Evolutionary conservation across 257 asterid genomes (phyloP), one percentile per base, ranked within the genome.

Genomic region (Gentiana straminea): DNA sequence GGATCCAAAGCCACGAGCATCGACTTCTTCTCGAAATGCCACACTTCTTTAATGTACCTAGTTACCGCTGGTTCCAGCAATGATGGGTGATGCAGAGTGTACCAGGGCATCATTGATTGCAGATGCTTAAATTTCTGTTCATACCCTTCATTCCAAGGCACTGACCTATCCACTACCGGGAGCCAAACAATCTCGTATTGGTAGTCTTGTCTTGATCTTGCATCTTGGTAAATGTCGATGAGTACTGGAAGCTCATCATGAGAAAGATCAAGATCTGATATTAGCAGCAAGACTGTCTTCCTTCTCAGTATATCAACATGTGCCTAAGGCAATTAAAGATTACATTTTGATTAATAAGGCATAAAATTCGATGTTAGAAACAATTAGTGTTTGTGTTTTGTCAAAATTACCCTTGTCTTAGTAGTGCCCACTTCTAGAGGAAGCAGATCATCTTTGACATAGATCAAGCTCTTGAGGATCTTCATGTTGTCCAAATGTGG

Each of bases 171-270:
- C 48, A 77, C 60, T 3, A 89, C 41, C 15, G 95, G 97, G 33
- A 86, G 68, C 97, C 97, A 89, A 52, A 89, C 89, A 32, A 86
- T 77, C 52, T 83, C 95, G 41, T 85, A 86, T 10, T 77, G 76
- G 33, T 69, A 66, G 33, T 86, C 86, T 36, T 45, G 63, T 64
- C 70, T 73, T 15, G 50, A 52, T 54, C 60, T 70, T 10, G 89
- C 75, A 13, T 76, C 85, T 49, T 54, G 63, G 58, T 85, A 77
- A 36, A 89, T 65, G 32, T 66, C 71, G 5, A 57, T 38, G 10
- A 86, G 86, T 53, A 77, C 57, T 33, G 62, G 67, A 51, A 89
- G 70, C 80, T 83, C 95, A 15, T 86, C 92, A 24, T 4, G 61
- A 43, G 82, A 70, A 32, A 81, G 72, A 9, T 81, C 85, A 15